Evolutionary conservation across 345 rosid species (phyloP), one percentile per base, ranked within the genome.

Genomic region (Pistacia atlantica): DNA sequence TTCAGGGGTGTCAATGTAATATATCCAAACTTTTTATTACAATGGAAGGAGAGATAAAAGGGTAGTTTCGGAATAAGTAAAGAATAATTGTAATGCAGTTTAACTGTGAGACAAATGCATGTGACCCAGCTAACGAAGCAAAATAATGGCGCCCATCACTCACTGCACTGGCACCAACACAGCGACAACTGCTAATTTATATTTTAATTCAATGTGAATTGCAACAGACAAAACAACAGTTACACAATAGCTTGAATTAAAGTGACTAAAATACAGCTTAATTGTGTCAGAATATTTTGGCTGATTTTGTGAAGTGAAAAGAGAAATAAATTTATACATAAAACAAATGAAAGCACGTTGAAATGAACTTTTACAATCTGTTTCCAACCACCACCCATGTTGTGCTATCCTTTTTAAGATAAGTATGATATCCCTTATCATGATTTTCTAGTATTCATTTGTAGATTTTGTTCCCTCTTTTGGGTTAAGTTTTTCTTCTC

Each of bases 321-420:
- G 2, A 31, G 33, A 31, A 31, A 31, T 31, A 31, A 31, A 31
- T 5, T 55, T 18, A 64, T 31, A 5, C 57, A 20, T 55, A 52
- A 63, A 65, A 51, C 63, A 28, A 37, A 68, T 31, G 14, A 22
- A 16, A 17, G 28, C 1, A 51, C 69, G 69, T 56, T 79, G 78
- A 63, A 64, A 37, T 76, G 72, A 71, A 55, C 77, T 79, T 80
- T 85, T 86, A 83, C 84, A 78, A 80, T 81, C 82, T 83, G 84
- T 83, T 85, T 81, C 84, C 84, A 86, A 25, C 83, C 66, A 84
- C 88, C 83, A 51, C 84, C 90, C 90, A 86, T 89, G 88, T 87
- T 90, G 87, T 69, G 10, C 57, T 74, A 84, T 71, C 74, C 76
- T 78, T 35, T 77, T 79, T 75, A 69, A 76, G 84, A 84, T 83